These are phyloP conservation scores for Cutaneotrichosporon cavernicola DNA, from an alignment of 1,284 basidiomycete species.

Conservation along the genomic window DNA sequence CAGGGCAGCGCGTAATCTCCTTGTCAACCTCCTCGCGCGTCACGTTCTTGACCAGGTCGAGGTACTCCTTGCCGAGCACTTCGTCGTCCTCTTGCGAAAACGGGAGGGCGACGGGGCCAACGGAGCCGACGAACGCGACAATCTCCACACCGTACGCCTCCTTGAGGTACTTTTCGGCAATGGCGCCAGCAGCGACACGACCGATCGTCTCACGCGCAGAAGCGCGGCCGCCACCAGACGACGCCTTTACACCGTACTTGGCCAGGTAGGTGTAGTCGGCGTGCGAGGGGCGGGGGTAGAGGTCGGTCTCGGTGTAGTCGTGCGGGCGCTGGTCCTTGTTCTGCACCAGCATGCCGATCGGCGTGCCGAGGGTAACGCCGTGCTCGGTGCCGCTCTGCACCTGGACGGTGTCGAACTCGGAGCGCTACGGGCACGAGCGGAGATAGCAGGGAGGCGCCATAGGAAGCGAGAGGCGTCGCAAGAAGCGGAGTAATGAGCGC, in stretches of 20 bases:
- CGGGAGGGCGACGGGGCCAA: slow-evolving; percentile 83
- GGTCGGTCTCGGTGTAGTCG: slow-evolving; percentile 97
- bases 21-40: slow-evolving; percentile 87
- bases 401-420: slow-evolving; percentile 93
- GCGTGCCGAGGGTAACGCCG: slow-evolving; percentile 93
- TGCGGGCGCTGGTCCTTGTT: slow-evolving; percentile 99
- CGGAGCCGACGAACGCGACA: slow-evolving; percentile 93
- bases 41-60: slow-evolving; percentile 73
- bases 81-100: slow-evolving; percentile 69
- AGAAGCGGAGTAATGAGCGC: slow-evolving; percentile 1
- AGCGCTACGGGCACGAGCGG: slow-evolving; percentile 62
- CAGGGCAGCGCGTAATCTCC: slow-evolving; percentile 85
- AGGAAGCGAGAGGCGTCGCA: slow-evolving; percentile 59
- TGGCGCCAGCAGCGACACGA: slow-evolving; percentile 94
- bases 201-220: slow-evolving; percentile 97
- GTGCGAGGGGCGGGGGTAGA: slow-evolving; percentile 95
- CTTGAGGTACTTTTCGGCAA: slow-evolving; percentile 94
- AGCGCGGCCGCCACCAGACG: slow-evolving; percentile 90
- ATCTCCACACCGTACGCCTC: slow-evolving; percentile 88
- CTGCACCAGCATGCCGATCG: slow-evolving; percentile 90
- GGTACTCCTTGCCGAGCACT: slow-evolving; percentile 77
- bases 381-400: slow-evolving; percentile 93
- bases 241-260: slow-evolving; percentile 97
- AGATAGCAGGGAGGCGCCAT: slow-evolving; percentile 54
- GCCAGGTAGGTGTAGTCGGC: slow-evolving; percentile 98